These are phyloP conservation scores for Pseudogymnoascus sp. DNA, from an alignment of 2,329 filamentous ascomycete species.

Conservation along the genomic window DNA sequence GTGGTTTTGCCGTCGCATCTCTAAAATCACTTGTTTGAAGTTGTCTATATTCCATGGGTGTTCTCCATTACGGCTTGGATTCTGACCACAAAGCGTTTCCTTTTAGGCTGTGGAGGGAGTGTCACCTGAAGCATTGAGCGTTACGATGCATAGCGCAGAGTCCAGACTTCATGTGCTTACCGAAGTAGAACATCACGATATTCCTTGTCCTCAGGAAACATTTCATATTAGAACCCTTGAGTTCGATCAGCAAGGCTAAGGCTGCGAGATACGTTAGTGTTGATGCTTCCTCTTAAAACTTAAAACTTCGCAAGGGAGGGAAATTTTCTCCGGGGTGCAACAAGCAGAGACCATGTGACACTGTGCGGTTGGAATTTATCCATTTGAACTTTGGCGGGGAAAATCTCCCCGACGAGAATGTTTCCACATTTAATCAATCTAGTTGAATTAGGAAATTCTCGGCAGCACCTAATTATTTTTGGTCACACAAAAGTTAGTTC, in stretches of 20 bases:
- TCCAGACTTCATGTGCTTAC: too few species aligned
- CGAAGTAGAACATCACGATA: too few species aligned
- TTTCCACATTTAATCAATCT: not conserved
- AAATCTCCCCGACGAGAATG: not conserved
- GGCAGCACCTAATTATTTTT: not conserved
- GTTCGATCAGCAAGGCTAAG: not conserved
- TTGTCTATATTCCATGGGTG: not conserved
- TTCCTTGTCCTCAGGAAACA: not conserved
- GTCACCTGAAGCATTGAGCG: not conserved
- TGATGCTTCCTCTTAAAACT: not conserved
- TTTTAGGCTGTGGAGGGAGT: not conserved
- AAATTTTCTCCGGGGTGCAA: not conserved
- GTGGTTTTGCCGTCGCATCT: not conserved
- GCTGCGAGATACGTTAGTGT: not conserved
- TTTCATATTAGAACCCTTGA: not conserved
- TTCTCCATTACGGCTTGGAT: not conserved
- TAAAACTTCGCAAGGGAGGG: not conserved
- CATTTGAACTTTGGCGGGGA: not conserved
- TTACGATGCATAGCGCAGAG: too few species aligned
- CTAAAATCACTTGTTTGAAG: not conserved
- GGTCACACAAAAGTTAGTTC: not conserved
- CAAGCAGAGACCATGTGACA: not conserved
- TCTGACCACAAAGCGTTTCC: not conserved
- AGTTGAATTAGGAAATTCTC: not conserved
- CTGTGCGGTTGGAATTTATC: not conserved